phyloP scores from a whole-genome alignment of 2,329 filamentous ascomycete genomes.

The Neonectria coccinea region DNA sequence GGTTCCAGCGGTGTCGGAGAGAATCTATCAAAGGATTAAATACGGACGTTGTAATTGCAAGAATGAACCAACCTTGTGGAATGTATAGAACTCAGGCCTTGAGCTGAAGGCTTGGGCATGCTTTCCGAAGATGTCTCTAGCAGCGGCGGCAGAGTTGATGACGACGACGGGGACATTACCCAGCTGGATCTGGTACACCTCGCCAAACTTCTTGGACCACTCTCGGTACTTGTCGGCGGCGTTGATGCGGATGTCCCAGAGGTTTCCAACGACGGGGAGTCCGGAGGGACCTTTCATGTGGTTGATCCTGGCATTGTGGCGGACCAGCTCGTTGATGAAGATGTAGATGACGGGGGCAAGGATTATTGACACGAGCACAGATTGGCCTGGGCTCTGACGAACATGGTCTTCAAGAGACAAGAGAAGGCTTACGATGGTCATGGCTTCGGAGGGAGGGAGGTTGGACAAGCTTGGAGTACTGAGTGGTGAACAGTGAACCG shows the following conservation, averaged over 20 bases:
- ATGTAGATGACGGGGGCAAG: conserved; percentile 57
- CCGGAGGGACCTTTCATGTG: conserved; percentile 62
- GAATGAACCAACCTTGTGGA: conserved; percentile 61
- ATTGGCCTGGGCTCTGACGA: conserved; percentile 40
- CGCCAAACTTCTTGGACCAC: conserved; percentile 62
- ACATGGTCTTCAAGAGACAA: conserved; percentile 35
- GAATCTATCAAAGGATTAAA: conserved; percentile 55
- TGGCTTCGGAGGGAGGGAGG: conserved; percentile 19
- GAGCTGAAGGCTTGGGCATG: conserved; percentile 67
- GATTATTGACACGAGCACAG: conserved; percentile 39
- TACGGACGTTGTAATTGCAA: not conserved
- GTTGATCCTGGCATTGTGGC: conserved; percentile 57
- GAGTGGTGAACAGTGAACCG: not conserved
- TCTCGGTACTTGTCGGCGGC: conserved; percentile 67
- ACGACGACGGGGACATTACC: conserved; percentile 68
- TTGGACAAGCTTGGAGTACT: conserved; percentile 1
- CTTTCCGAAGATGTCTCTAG: conserved; percentile 62
- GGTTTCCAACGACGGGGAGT: conserved; percentile 65
- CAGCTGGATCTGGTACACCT: conserved; percentile 68
- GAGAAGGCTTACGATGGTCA: conserved; percentile 46
- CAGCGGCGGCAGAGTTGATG: conserved; percentile 65
- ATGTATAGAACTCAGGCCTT: conserved; percentile 68
- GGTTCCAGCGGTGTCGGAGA: conserved; percentile 74
- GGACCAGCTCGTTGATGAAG: conserved; percentile 62
- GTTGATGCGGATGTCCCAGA: conserved; percentile 65